These are phyloP conservation scores for Lathyrus sativus DNA, from an alignment of 306 rosid genomes.

Conservation along the genomic window DNA sequence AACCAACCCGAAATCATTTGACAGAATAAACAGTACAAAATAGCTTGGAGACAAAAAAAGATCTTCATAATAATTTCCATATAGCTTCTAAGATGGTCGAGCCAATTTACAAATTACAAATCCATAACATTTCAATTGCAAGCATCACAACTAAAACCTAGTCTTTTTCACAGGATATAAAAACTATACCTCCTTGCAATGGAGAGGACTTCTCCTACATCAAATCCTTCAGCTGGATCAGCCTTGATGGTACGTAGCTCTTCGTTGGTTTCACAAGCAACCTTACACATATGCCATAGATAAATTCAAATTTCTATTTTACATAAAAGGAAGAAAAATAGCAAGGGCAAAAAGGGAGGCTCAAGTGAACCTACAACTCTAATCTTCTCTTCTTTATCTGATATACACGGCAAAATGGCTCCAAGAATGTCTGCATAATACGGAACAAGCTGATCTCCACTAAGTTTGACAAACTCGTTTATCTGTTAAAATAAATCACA, in stretches of 20 bases:
- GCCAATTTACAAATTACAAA: constrained; percentile 9
- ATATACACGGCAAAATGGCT: constrained; percentile 95
- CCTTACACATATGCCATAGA: constrained; percentile 50
- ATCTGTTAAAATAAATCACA: constrained; percentile 56
- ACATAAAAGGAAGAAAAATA: constrained; percentile 13
- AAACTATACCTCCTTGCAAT: constrained; percentile 80
- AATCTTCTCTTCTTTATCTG: constrained; percentile 99
- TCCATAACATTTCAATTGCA: constrained; percentile 32
- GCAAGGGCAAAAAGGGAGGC: constrained; percentile 20
- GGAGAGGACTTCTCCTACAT: constrained; percentile 80
- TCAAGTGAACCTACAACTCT: constrained; percentile 74
- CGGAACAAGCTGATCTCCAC: constrained; percentile 98
- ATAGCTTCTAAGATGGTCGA: constrained; percentile 33
- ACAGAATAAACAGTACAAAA: constrained; percentile 37
- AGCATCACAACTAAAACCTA: constrained; percentile 42
- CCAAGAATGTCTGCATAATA: constrained; percentile 95
- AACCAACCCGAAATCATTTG: constrained; percentile 41
- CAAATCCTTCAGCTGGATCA: constrained; percentile 84
- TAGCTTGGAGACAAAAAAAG: constrained; percentile 25
- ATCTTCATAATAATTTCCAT: constrained; percentile 31
- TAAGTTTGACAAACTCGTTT: constrained; percentile 95
- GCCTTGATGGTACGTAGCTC: constrained; percentile 85
- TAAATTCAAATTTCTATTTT: constrained; percentile 30
- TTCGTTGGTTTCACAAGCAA: constrained; percentile 97
- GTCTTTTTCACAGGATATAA: constrained; percentile 29